These are phyloP conservation scores for Saccharomyces mikatae DNA, from an alignment of 805 yeast species.

Conservation along the genomic window DNA sequence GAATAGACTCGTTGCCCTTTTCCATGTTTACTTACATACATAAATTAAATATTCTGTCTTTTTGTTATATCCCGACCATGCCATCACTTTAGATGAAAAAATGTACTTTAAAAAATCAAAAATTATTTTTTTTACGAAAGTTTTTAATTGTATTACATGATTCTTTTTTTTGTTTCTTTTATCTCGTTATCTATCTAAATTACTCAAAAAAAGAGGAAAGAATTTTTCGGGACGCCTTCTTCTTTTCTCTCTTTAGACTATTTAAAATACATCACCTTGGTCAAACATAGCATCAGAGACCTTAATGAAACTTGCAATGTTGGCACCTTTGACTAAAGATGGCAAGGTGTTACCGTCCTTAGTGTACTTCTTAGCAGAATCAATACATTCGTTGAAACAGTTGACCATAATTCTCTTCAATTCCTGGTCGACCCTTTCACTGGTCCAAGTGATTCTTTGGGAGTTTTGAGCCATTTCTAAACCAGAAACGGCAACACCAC, in stretches of 20 bases:
- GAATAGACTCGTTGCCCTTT: not conserved
- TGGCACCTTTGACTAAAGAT: constrained; percentile 93
- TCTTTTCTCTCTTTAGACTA: not conserved
- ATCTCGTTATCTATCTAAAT: not conserved
- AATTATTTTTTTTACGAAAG: not conserved
- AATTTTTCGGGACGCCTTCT: not conserved
- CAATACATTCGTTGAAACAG: constrained; percentile 84
- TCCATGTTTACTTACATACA: not conserved
- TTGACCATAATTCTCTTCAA: constrained; percentile 84
- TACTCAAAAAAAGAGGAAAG: not conserved
- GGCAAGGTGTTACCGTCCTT: constrained; percentile 67
- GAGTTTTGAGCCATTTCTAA: constrained; percentile 99
- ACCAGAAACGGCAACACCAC: constrained; percentile 97
- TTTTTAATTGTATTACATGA: not conserved
- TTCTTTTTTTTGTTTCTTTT: not conserved
- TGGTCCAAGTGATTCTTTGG: constrained; percentile 78
- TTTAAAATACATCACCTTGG: constrained; percentile 64
- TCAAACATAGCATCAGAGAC: constrained; percentile 95
- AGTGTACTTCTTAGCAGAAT: constrained; percentile 71
- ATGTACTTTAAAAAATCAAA: not conserved
- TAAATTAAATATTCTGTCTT: not conserved
- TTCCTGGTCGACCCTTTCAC: constrained; percentile 84
- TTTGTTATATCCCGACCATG: not conserved
- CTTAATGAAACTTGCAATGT: constrained; percentile 95
- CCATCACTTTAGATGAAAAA: not conserved